Conservation (phyloP, 257 asterid genomes). For the Solanum pimpinellifolium region DNA sequence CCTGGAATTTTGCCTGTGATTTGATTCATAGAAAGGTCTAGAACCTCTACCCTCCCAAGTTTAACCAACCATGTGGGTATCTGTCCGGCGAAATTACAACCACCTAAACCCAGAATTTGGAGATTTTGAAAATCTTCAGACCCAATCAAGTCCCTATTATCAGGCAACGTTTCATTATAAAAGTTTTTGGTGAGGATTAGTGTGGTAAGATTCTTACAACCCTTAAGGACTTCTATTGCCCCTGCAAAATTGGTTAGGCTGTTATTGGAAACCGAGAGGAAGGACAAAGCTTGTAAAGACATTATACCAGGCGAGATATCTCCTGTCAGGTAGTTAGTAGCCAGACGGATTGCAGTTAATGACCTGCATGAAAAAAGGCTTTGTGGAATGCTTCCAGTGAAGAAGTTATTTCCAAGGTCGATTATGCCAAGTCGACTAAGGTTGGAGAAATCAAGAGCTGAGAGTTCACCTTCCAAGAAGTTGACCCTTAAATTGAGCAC, state of each 20-base stretch:
- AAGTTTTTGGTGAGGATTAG: slow-evolving; percentile 63
- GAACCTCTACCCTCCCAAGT: slow-evolving; percentile 50
- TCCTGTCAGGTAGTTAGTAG: slow-evolving; percentile 53
- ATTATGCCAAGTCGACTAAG: slow-evolving; percentile 38
- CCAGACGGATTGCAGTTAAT: slow-evolving; percentile 69
- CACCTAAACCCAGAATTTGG: slow-evolving; percentile 67
- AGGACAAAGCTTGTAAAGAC: slow-evolving; percentile 54
- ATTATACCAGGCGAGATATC: slow-evolving; percentile 47
- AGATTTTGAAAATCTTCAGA: slow-evolving; percentile 44
- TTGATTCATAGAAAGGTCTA: slow-evolving; percentile 57
- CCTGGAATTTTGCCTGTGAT: slow-evolving; percentile 61
- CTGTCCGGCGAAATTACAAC: slow-evolving; percentile 53
- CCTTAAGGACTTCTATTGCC: slow-evolving; percentile 53
- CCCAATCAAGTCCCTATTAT: slow-evolving; percentile 22
- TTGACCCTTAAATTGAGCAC: slow-evolving; percentile 67
- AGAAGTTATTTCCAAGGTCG: slow-evolving; percentile 75
- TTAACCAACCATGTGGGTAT: slow-evolving; percentile 58
- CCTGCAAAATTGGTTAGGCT: slow-evolving; percentile 51
- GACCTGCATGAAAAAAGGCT: slow-evolving; percentile 65
- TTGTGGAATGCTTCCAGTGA: slow-evolving; percentile 52
- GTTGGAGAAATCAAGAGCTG: slow-evolving; percentile 60
- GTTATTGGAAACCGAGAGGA: slow-evolving; percentile 82
- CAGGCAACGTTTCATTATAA: slow-evolving; percentile 53
- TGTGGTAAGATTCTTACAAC: slow-evolving; percentile 65
- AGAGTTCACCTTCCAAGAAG: slow-evolving; percentile 59